Evolutionary conservation across 768 basidiomycete species (phyloP).

Genomic region (Leucogyrophana mollusca): DNA sequence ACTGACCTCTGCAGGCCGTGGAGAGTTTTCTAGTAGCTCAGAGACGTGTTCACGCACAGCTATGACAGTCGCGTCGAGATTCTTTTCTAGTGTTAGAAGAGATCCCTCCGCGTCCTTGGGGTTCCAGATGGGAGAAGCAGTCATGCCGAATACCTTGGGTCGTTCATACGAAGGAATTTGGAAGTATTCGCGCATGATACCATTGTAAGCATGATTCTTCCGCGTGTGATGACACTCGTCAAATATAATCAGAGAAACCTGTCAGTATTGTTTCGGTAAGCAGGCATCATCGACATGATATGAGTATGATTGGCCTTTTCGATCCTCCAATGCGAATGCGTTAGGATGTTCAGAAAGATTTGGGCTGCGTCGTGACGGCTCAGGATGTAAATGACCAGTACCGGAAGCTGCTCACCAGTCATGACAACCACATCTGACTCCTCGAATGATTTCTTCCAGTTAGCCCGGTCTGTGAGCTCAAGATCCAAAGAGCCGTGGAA

Average conservation of each 20-base stretch:
- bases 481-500: slow-evolving; percentile 72
- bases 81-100: slow-evolving; percentile 61
- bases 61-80: slow-evolving; percentile 71
- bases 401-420: slow-evolving; percentile 56
- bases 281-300: not conserved
- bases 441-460: slow-evolving; percentile 66
- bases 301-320: slow-evolving; percentile 44
- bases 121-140: slow-evolving; percentile 88
- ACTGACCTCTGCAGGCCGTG: slow-evolving; percentile 65
- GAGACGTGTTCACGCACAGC: slow-evolving; percentile 69
- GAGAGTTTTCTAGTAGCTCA: slow-evolving; percentile 62
- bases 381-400: too few relatives aligned
- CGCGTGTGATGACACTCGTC: slow-evolving; percentile 59
- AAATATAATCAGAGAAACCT: slow-evolving; percentile 58
- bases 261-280: slow-evolving; percentile 2
- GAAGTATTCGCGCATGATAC: slow-evolving; percentile 59
- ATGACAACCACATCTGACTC: slow-evolving; percentile 77
- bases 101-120: slow-evolving; percentile 65
- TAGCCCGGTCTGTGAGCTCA: slow-evolving; percentile 61
- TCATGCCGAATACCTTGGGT: slow-evolving; percentile 94
- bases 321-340: slow-evolving; percentile 80
- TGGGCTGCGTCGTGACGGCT: slow-evolving; percentile 49
- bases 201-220: slow-evolving; percentile 57
- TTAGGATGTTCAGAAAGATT: slow-evolving; percentile 76
- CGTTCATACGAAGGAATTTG: slow-evolving; percentile 39